phyloP scores from a whole-genome alignment of 257 asterid species.

The Agastache rugosa region DNA sequence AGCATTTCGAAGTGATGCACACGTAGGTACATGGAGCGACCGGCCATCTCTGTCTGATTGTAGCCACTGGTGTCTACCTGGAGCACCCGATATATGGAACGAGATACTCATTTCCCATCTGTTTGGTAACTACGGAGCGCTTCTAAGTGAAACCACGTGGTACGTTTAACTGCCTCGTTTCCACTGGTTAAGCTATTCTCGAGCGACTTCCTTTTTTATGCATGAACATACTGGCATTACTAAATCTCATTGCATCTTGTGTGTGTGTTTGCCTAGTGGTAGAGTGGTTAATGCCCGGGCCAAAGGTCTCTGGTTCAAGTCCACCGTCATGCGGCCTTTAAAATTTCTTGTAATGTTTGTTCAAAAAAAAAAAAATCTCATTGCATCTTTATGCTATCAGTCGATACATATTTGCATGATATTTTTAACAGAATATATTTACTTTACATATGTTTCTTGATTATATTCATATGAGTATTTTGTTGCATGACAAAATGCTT shows the following conservation, averaged over 20 bases:
- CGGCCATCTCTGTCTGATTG: constrained; percentile 69
- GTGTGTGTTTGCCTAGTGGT: no score
- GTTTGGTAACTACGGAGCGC: constrained; percentile 35
- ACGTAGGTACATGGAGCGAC: constrained; percentile 83
- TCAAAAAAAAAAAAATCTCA: no score
- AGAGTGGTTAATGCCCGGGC: no score
- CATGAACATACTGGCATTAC: no score
- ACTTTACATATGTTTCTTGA: background rate
- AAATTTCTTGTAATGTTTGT: no score
- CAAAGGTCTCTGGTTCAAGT: no score
- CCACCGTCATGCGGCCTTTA: no score
- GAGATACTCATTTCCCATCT: constrained; percentile 61
- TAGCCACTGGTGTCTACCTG: constrained; percentile 89
- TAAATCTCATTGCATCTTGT: no score
- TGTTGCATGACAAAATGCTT: background rate
- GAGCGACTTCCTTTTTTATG: background rate
- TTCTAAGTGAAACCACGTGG: constrained; percentile 31
- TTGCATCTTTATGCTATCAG: no score
- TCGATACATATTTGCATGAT: background rate
- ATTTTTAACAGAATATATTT: background rate
- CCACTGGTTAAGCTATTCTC: background rate
- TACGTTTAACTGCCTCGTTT: constrained; percentile 10
- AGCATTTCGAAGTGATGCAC: constrained; percentile 78
- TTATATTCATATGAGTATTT: no score
- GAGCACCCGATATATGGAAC: constrained; percentile 80